Evolutionary conservation across 2,329 filamentous ascomycete species (phyloP), one percentile per base, ranked within the genome.

Genomic region (Fonsecaea pedrosoi): DNA sequence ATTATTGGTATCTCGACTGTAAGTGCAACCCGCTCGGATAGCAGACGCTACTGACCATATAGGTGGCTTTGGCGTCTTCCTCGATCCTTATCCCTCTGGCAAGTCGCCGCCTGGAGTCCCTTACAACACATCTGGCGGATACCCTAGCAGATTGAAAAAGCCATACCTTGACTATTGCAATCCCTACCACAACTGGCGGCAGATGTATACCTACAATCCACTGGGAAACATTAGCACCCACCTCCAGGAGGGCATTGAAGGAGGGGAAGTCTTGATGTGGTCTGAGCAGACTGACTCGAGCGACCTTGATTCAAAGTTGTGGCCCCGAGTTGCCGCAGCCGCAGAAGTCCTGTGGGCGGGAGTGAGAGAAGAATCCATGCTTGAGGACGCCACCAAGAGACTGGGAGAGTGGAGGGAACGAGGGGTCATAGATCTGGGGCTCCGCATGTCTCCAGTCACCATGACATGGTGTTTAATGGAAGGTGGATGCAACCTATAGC

Each of bases 201-300:
- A 92, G 34, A 85, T 94, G 66, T 96, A 96, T 82, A 86, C 87
- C 21, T 91, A 94, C 77, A 89, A 96, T 75, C 92, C 92, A 0
- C 81, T 88, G 3, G 83, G 80, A 2, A 86, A 86, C 54, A 82
- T 96, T 4, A 85, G 89, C 0, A 79, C 78, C 9, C 83, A 88
- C 32, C 78, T 87, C 53, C 86, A 87, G 32, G 83, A 89, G 74
- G 84, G 92, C 12, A 89, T 96, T 2, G 77, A 95, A 8, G 93
- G 93, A 54, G 93, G 92, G 32, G 93, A 96, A 80, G 87, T 90
- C 15, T 90, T 91, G 64, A 86, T 92, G 65, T 97, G 92, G 92
- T 86, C 85, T 70, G 93, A 96, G 75, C 85, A 87, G 80, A 90
- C 89, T 6, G 93, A 97, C 77, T 79, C 86, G 2, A 80, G 87